Evolutionary conservation across 257 asterid genomes (phyloP), one percentile per base, ranked within the genome.

Genomic region (Eustoma russellianum): DNA sequence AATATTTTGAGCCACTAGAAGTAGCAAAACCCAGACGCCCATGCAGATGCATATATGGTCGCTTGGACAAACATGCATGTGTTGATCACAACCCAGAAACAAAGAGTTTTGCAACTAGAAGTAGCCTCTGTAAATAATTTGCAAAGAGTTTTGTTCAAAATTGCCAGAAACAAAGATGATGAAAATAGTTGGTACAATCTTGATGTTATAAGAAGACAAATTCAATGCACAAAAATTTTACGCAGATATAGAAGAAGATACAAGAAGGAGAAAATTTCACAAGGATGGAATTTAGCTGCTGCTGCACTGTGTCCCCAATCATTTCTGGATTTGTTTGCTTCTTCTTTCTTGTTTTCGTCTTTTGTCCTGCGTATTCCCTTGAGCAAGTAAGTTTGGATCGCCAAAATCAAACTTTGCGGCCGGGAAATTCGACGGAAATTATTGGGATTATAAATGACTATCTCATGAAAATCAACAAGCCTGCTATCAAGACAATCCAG

Each of bases 401-500:
- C n/a, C n/a, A n/a, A n/a, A n/a, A n/a, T n/a, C n/a, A n/a, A n/a
- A n/a, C n/a, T n/a, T n/a, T n/a, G n/a, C n/a, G n/a, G n/a, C n/a
- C n/a, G n/a, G n/a, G n/a, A n/a, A n/a, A n/a, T n/a, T n/a, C n/a
- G n/a, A n/a, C n/a, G n/a, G n/a, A n/a, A n/a, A n/a, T n/a, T n/a
- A n/a, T n/a, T n/a, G n/a, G n/a, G n/a, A n/a, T n/a, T n/a, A n/a
- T n/a, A n/a, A 53, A 73, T 68, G 74, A 75, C 51, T 86, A 83
- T 56, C 81, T 90, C 34, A 66, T 38, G 79, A 86, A 73, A 53
- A 69, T 90, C 63, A 90, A 90, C 48, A 90, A 90, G 57, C 93
- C 91, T 66, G 35, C 83, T n/a, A 65, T 83, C 53, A 86, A 78
- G 78, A 79, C 95, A 66, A 78, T 90, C 74, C 85, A 83, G 92